These are phyloP conservation scores for Phoenix roebelenii DNA, from an alignment of 176 grass and related monocot genomes.

Conservation along the genomic window DNA sequence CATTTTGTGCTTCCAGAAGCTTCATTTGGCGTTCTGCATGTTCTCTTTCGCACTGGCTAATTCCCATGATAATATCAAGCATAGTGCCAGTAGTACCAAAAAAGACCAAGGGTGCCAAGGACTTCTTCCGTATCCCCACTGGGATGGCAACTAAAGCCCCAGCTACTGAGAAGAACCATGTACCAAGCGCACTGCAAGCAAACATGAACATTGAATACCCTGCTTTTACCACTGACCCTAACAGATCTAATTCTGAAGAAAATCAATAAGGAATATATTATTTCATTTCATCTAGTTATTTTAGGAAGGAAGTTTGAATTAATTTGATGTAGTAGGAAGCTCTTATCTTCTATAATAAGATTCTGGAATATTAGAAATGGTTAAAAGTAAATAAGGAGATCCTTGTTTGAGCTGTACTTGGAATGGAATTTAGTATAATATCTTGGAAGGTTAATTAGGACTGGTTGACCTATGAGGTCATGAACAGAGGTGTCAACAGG, in stretches of 20 bases:
- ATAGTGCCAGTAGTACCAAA: conserved; percentile 95
- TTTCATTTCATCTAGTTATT: no score
- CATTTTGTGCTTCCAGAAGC: conserved; percentile 67
- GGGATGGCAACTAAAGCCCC: conserved; percentile 86
- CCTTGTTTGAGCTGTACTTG: no score
- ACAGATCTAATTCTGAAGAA: not conserved
- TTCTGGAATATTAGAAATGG: no score
- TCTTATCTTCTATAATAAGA: no score
- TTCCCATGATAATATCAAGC: conserved; percentile 92
- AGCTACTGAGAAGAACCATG: conserved; percentile 88
- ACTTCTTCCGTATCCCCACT: conserved; percentile 87
- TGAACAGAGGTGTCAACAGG: no score
- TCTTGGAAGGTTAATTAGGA: no score
- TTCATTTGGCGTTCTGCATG: conserved; percentile 81
- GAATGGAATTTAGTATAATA: no score
- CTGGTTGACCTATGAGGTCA: no score
- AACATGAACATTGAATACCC: not conserved
- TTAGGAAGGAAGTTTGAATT: no score
- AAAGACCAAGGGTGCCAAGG: conserved; percentile 70
- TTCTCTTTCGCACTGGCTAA: conserved; percentile 82
- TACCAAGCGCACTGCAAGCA: conserved; percentile 76
- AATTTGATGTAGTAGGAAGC: no score
- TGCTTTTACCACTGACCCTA: not conserved
- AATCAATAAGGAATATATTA: not conserved
- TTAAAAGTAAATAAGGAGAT: no score